A percentile compares a stretch with the other conserved stretches of the same genome.
Conservation (phyloP, 1,284 basidiomycete genomes). For the Butyriboletus appendiculatus region DNA sequence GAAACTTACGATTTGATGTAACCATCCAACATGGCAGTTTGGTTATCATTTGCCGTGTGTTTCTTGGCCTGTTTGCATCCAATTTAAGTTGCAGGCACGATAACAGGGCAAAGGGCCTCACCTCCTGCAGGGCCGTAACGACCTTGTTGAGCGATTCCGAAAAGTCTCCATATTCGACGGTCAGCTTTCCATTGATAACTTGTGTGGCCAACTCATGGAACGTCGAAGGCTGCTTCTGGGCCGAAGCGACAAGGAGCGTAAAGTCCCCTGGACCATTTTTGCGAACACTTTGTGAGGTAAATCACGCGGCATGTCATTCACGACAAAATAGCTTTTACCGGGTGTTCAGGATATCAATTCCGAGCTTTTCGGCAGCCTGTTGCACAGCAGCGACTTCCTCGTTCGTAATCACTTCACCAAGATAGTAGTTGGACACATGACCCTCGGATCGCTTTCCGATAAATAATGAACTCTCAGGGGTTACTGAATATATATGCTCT, state of each 20-base stretch:
- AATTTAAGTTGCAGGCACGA: not conserved
- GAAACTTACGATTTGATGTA: slow-evolving; percentile 75
- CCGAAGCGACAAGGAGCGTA: slow-evolving; percentile 74
- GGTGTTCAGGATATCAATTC: slow-evolving; percentile 79
- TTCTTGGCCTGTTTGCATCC: slow-evolving; percentile 56
- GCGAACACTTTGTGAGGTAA: slow-evolving; percentile 49
- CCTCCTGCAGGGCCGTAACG: slow-evolving; percentile 61
- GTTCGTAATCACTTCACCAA: slow-evolving; percentile 67
- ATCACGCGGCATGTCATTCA: not conserved
- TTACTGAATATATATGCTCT: slow-evolving; percentile 67
- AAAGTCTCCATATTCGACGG: slow-evolving; percentile 73
- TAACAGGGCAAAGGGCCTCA: slow-evolving; percentile 21
- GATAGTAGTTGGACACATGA: slow-evolving; percentile 82
- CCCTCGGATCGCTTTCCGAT: slow-evolving; percentile 79
- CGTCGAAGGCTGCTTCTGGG: slow-evolving; percentile 40
- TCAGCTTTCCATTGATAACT: slow-evolving; percentile 50
- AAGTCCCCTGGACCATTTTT: slow-evolving; percentile 64
- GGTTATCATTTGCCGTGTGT: slow-evolving; percentile 71
- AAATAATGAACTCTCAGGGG: slow-evolving; percentile 64
- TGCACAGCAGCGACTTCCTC: slow-evolving; percentile 77
- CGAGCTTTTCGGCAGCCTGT: slow-evolving; percentile 67
- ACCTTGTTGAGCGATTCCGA: slow-evolving; percentile 55
- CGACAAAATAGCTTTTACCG: slow-evolving; percentile 45
- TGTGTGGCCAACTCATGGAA: slow-evolving; percentile 50
- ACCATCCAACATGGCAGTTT: slow-evolving; percentile 70